These are phyloP conservation scores for Lumnitzera littorea DNA, from an alignment of 345 rosid genomes.

Conservation along the genomic window DNA sequence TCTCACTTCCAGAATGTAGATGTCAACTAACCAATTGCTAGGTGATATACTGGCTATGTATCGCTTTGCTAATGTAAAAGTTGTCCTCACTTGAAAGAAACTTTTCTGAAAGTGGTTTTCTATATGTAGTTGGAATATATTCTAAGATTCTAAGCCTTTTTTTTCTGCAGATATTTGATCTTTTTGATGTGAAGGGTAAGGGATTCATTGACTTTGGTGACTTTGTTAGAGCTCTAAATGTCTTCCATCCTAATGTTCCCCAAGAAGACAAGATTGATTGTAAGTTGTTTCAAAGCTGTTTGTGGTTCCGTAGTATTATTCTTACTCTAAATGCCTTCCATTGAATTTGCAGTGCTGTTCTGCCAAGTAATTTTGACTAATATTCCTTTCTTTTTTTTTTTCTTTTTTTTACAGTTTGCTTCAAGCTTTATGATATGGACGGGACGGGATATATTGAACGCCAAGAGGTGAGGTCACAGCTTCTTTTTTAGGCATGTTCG, in stretches of 20 bases:
- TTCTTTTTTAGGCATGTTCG: background rate
- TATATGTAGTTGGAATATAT: too few species aligned
- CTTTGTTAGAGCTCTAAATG: slow-evolving; percentile 81
- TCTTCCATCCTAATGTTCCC: slow-evolving; percentile 85
- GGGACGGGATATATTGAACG: slow-evolving; percentile 91
- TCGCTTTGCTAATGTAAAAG: too few species aligned
- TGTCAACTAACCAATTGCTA: too few species aligned
- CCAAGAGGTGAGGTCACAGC: slow-evolving; percentile 55
- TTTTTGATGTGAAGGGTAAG: slow-evolving; percentile 85
- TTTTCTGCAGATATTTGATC: slow-evolving; percentile 73
- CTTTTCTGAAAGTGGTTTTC: too few species aligned
- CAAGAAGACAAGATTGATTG: slow-evolving; percentile 82
- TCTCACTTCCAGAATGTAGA: too few species aligned
- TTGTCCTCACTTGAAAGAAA: too few species aligned
- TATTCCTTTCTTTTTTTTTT: background rate
- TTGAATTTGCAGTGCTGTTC: background rate
- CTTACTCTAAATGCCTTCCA: background rate
- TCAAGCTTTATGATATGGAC: slow-evolving; percentile 91
- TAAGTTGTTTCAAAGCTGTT: slow-evolving; percentile 28
- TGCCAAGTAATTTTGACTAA: background rate
- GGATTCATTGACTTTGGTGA: slow-evolving; percentile 94
- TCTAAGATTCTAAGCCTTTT: background rate
- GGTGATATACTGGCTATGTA: too few species aligned
- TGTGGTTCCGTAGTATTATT: background rate
- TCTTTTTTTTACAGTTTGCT: slow-evolving; percentile 56